Evolutionary conservation across 2,329 filamentous ascomycete genomes (phyloP), one percentile per base, ranked within the genome.

Genomic region (Sclerotinia spermophila): DNA sequence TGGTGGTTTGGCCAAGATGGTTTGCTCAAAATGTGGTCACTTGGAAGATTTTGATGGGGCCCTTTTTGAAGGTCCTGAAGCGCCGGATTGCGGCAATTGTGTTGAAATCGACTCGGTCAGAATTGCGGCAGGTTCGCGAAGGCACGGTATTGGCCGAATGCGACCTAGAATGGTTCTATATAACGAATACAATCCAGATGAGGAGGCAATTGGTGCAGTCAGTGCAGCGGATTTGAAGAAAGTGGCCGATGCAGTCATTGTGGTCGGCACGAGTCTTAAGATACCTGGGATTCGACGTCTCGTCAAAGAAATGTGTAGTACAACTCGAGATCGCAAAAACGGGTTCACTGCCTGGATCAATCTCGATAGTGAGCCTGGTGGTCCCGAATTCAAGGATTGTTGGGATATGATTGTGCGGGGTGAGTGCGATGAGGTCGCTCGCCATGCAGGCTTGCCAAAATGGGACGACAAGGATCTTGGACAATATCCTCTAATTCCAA

Each of bases 301-400:
- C 71, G 94, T 95, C 71, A 92, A 92, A 79, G 94, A 97, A 80
- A 89, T 98, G 86, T 97, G 94, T 80, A 89, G 90, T 65, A 90
- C 93, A 44, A 92, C 96, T n/a, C 87, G 94, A 72, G 89, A 90
- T 76, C 89, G 93, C 69, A 89, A 88, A 74, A 92, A 96, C 75
- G 94, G 95, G 0, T 87, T 97, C 71, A 93, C 94, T 0, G 90
- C 96, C 65, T 99, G 95, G 93, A 92, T 99, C 81, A 98, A 98
- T 81, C 88, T 93, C 68, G 94, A 97, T 72, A 85, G 92, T 0
- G 92, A 93, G 74, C 96, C 96, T 1, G 86, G 90, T 58, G 91
- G 92, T 30, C 90, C 88, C 74, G 94, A 97, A 71, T 90, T 98
- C 73, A 94, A 95, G 78, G 91, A 96, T 73, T 94, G 93, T 77